A percentile compares a stretch with the other conserved stretches of the same genome.
phyloP scores from a whole-genome alignment of 1,139 yeast genomes.

The Eremothecium cymbalariae region DNA sequence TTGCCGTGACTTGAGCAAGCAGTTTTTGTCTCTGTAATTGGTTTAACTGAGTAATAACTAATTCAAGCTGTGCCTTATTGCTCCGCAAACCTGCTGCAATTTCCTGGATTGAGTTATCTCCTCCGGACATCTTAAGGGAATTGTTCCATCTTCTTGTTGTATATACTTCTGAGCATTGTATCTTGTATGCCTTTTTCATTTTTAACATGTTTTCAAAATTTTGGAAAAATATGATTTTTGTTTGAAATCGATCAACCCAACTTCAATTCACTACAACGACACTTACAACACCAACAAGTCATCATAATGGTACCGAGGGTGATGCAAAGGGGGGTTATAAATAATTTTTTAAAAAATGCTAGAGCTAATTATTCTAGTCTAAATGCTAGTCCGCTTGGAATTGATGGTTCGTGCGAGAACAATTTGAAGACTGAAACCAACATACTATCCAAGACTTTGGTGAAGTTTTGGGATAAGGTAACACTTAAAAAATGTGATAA shows the following conservation, averaged over 20 bases:
- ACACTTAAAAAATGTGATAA: conserved; percentile 35
- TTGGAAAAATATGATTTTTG: no score
- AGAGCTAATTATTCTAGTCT: neutral
- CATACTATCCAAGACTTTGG: conserved; percentile 58
- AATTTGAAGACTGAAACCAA: conserved; percentile 58
- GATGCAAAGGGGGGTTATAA: neutral
- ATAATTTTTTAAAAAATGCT: no score
- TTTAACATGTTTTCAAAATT: no score
- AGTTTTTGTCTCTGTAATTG: conserved; percentile 50
- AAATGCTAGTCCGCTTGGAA: conserved; percentile 25
- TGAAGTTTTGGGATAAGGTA: conserved; percentile 82
- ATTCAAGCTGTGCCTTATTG: conserved; percentile 54
- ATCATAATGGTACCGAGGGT: neutral
- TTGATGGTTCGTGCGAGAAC: conserved; percentile 42
- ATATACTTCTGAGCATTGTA: no score
- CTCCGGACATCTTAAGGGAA: neutral
- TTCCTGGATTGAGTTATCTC: conserved; percentile 37
- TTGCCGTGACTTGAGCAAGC: conserved; percentile 48
- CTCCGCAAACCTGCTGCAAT: conserved; percentile 54
- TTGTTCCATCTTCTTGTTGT: no score
- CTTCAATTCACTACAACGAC: neutral
- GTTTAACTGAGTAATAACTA: conserved; percentile 53
- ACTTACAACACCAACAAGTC: neutral
- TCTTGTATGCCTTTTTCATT: no score
- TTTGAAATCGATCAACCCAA: no score